A percentile compares a stretch with the other conserved stretches of the same genome.
phyloP scores from a whole-genome alignment of 1,139 yeast genomes.

The Meyerozyma sp. region DNA sequence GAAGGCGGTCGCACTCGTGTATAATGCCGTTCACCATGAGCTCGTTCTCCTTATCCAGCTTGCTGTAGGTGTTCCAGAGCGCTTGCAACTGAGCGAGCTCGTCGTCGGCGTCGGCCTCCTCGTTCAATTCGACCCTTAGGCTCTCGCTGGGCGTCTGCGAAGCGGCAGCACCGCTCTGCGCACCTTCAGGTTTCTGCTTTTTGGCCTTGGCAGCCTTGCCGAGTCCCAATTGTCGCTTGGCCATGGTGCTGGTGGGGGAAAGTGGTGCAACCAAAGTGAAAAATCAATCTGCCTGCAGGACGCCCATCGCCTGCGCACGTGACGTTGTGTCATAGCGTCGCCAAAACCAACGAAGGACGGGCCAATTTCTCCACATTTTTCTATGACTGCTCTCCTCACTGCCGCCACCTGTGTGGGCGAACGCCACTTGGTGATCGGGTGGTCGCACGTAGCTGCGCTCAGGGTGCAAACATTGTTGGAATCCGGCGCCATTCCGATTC shows the following conservation, averaged over 20 bases:
- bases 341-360: no score
- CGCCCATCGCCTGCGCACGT: neutral
- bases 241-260: neutral
- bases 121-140: conserved; percentile 64
- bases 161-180: conserved; percentile 10
- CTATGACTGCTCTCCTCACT: conserved; percentile 37
- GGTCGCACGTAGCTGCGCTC: conserved; percentile 44
- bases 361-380: neutral
- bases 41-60: conserved; percentile 55
- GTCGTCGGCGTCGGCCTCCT: conserved; percentile 69
- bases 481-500: conserved; percentile 55
- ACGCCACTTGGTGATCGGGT: conserved; percentile 59
- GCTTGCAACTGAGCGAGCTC: conserved; percentile 71
- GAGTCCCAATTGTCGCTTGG: conserved; percentile 75
- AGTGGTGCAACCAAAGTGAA: neutral
- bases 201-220: conserved; percentile 59
- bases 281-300: neutral
- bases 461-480: conserved; percentile 47
- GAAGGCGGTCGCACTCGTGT: conserved; percentile 83
- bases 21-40: conserved; percentile 75
- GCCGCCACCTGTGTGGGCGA: conserved; percentile 50
- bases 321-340: neutral
- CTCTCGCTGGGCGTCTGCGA: conserved; percentile 12
- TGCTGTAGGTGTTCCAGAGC: conserved; percentile 56
- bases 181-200: conserved; percentile 35